Conservation (phyloP, 352 stramenopile genomes). For the Phytophthora ohioensis region DNA sequence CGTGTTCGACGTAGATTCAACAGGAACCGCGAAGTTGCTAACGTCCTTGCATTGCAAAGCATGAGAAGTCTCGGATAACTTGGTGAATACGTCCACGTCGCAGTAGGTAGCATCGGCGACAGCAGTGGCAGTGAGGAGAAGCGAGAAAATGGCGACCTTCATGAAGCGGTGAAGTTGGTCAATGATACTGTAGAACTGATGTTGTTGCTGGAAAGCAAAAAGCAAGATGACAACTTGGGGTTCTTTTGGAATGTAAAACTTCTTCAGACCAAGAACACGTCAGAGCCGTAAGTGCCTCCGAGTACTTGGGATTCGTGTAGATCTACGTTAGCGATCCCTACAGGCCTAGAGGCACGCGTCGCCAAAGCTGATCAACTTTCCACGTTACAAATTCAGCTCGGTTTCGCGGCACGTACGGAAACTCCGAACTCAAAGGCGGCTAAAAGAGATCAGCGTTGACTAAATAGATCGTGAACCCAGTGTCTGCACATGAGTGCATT, state of each 20-base stretch:
- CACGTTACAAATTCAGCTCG: background rate
- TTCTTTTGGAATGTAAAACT: background rate
- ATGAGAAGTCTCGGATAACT: slow-evolving; percentile 4
- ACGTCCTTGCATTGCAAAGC: slow-evolving; percentile 6
- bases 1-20: slow-evolving; percentile 10
- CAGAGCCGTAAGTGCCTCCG: too few species aligned
- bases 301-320: background rate
- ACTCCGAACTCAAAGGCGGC: too few species aligned
- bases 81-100: slow-evolving; percentile 1
- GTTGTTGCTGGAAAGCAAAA: slow-evolving; percentile 11
- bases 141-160: slow-evolving; percentile 22
- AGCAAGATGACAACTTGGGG: slow-evolving; percentile 15
- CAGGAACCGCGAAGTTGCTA: slow-evolving; percentile 19
- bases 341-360: slow-evolving; percentile 8
- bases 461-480: too few species aligned
- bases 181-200: background rate
- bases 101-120: slow-evolving; percentile 18
- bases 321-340: background rate
- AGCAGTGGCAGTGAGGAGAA: slow-evolving; percentile 14
- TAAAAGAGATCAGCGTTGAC: background rate
- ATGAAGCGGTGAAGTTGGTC: slow-evolving; percentile 7
- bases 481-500: background rate
- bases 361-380: background rate
- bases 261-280: background rate
- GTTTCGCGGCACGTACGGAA: too few species aligned